Percentiles rank a stretch among this genome's conserved stretches.
These are phyloP conservation scores for Trypanosoma vivax DNA, from an alignment of 208 protist genomes.

Conservation along the genomic window DNA sequence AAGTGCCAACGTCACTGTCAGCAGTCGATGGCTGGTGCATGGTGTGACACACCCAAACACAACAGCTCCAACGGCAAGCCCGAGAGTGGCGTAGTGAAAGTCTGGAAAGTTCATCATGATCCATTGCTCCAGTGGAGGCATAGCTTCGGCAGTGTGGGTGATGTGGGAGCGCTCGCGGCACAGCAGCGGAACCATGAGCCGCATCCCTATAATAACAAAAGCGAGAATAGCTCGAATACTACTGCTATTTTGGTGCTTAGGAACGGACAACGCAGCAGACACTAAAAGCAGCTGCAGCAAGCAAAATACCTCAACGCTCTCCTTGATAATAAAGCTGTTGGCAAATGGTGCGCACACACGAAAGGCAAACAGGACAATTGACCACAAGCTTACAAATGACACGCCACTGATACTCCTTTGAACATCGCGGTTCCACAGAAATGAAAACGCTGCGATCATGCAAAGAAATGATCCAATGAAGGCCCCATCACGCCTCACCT, in stretches of 20 bases:
- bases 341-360: slow-evolving; percentile 48
- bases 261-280: slow-evolving; percentile 1
- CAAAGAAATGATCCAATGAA: slow-evolving; percentile 36
- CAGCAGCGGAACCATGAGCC: slow-evolving; percentile 27
- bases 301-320: slow-evolving; percentile 45
- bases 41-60: neutral
- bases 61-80: slow-evolving; percentile 16
- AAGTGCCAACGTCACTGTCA: neutral
- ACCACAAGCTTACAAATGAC: slow-evolving; percentile 17
- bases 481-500: slow-evolving; percentile 42
- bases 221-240: slow-evolving; percentile 8
- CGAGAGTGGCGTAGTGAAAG: slow-evolving; percentile 15
- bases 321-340: slow-evolving; percentile 74
- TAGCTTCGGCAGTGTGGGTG: slow-evolving; percentile 37
- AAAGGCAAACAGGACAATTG: slow-evolving; percentile 31
- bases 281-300: slow-evolving; percentile 23
- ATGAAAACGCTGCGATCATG: slow-evolving; percentile 33
- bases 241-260: neutral
- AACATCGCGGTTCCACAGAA: slow-evolving; percentile 29
- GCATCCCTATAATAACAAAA: slow-evolving; percentile 18
- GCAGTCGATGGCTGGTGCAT: slow-evolving; percentile 2
- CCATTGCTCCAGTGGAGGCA: slow-evolving; percentile 25
- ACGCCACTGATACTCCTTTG: slow-evolving; percentile 10
- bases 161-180: slow-evolving; percentile 47
- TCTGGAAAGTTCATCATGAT: slow-evolving; percentile 6